A percentile compares a stretch with the other conserved stretches of the same genome.
These are phyloP conservation scores for Musa schizocarpa DNA, from an alignment of 176 grass and related monocot genomes.

Conservation along the genomic window DNA sequence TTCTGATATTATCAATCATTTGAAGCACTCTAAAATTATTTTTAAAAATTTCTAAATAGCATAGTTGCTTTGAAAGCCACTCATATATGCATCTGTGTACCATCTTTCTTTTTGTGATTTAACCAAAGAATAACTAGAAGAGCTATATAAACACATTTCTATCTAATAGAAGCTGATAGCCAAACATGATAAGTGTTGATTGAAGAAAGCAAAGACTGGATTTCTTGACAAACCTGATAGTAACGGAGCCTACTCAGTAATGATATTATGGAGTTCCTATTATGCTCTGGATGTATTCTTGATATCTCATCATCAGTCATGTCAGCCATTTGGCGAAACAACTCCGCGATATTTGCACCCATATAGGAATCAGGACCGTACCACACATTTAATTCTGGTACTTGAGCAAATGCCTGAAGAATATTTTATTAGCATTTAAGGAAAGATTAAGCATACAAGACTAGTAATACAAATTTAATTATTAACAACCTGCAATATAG, in stretches of 20 bases:
- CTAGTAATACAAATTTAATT: background rate
- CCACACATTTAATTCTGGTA: conserved; percentile 80
- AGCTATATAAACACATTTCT: background rate
- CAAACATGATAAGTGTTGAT: background rate
- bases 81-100: background rate
- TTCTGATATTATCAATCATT: background rate
- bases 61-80: background rate
- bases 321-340: conserved; percentile 76
- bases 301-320: conserved; percentile 92
- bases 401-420: conserved; percentile 77
- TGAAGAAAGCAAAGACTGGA: conserved; percentile 19
- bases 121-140: background rate
- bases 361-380: conserved; percentile 99
- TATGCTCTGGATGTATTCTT: conserved; percentile 72
- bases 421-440: conserved; percentile 7
- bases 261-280: conserved; percentile 54
- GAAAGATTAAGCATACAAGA: background rate
- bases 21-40: background rate
- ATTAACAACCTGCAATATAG: conserved; percentile 79
- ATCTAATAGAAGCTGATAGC: no score
- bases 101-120: background rate
- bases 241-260: conserved; percentile 59
- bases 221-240: conserved; percentile 52
- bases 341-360: conserved; percentile 90
- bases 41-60: background rate